phyloP scores from a whole-genome alignment of 2,329 filamentous ascomycete genomes.

The Calonectria hawksworthii region DNA sequence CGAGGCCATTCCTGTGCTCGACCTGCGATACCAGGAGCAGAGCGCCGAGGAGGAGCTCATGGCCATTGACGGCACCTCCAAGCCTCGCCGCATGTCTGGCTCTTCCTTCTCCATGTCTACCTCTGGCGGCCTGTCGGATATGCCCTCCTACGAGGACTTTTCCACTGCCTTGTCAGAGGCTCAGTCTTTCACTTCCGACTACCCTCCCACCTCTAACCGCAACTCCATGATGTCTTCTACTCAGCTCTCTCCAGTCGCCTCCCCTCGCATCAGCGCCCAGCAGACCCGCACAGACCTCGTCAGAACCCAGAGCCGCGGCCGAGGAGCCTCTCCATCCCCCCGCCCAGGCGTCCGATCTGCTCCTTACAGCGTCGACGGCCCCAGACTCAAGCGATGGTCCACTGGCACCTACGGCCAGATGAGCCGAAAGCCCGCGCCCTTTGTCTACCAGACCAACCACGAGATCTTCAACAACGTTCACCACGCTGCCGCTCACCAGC shows the following conservation, averaged over 20 bases:
- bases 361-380: slow-evolving; percentile 78
- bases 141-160: slow-evolving; percentile 80
- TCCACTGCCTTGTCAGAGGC: slow-evolving; percentile 76
- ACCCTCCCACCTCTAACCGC: slow-evolving; percentile 75
- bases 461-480: slow-evolving; percentile 65
- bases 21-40: slow-evolving; percentile 66
- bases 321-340: slow-evolving; percentile 77
- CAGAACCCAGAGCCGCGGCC: slow-evolving; percentile 75
- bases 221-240: slow-evolving; percentile 80
- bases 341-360: slow-evolving; percentile 76
- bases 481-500: slow-evolving; percentile 57
- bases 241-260: slow-evolving; percentile 80
- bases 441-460: slow-evolving; percentile 72
- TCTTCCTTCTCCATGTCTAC: slow-evolving; percentile 82
- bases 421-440: slow-evolving; percentile 70
- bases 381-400: slow-evolving; percentile 81
- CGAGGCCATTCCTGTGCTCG: slow-evolving; percentile 73
- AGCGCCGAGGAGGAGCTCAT: slow-evolving; percentile 64
- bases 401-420: slow-evolving; percentile 78
- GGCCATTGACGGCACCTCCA: slow-evolving; percentile 65
- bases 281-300: slow-evolving; percentile 73
- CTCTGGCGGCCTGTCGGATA: slow-evolving; percentile 74
- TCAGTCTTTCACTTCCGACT: slow-evolving; percentile 76
- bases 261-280: slow-evolving; percentile 75
- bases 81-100: slow-evolving; percentile 76